phyloP scores from a whole-genome alignment of 306 rosid species.

The Rosa persica region DNA sequence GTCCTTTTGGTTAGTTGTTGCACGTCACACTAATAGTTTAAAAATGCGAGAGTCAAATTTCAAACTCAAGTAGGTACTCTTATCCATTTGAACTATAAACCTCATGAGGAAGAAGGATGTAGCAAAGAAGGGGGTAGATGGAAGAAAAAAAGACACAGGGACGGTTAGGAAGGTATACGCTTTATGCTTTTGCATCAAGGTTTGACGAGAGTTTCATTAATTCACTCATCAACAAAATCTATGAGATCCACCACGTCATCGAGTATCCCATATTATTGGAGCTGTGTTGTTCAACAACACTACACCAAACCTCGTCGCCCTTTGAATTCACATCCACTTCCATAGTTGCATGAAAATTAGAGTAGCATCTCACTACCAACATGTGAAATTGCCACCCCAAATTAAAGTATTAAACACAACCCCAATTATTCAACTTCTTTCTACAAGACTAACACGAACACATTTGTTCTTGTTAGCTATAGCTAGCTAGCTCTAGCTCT shows the following conservation, averaged over 20 bases:
- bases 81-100: not conserved
- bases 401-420: not conserved
- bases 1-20: too few species aligned
- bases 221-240: constrained; percentile 23
- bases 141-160: not conserved
- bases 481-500: not conserved
- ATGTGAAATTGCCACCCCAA: constrained; percentile 22
- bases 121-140: not conserved
- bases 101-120: not conserved
- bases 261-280: not conserved
- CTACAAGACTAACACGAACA: not conserved
- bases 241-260: constrained; percentile 13
- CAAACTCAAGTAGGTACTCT: too few species aligned
- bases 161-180: constrained; percentile 23
- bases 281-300: constrained; percentile 20
- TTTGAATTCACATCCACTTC: constrained; percentile 3
- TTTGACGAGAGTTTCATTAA: not conserved
- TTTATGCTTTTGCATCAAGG: constrained; percentile 12
- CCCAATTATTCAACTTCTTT: not conserved
- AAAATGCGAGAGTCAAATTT: too few species aligned
- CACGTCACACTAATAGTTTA: too few species aligned
- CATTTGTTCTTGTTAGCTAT: not conserved
- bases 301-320: constrained; percentile 14
- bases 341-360: not conserved
- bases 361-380: not conserved